Conservation (phyloP, 2,329 filamentous ascomycete species). For the Fusarium poae region DNA sequence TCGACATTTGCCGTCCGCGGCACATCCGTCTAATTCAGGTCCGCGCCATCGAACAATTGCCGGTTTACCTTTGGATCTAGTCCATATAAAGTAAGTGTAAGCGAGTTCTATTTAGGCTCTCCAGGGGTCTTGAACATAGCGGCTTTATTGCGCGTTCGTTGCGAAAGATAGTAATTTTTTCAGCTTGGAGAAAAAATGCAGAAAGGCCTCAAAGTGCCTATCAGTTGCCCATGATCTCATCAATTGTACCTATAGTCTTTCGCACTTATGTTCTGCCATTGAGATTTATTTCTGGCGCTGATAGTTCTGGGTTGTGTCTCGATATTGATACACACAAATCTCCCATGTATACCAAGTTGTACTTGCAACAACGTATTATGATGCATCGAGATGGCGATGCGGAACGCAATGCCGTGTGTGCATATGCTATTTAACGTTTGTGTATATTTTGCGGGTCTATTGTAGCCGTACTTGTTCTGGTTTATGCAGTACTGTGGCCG, state of each 20-base stretch:
- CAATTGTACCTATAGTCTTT: slow-evolving; percentile 31
- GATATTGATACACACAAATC: slow-evolving; percentile 9
- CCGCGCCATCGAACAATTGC: slow-evolving; percentile 44
- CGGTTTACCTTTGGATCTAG: slow-evolving; percentile 28
- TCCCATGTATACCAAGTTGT: neutral
- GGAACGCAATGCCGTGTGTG: slow-evolving; percentile 43
- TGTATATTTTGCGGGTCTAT: slow-evolving; percentile 33
- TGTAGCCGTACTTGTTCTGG: neutral
- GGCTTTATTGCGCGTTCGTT: slow-evolving; percentile 30
- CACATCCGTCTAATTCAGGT: slow-evolving; percentile 43
- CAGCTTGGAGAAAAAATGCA: neutral
- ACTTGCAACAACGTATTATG: slow-evolving; percentile 4
- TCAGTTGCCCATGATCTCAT: slow-evolving; percentile 43
- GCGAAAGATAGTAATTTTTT: neutral
- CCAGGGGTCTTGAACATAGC: slow-evolving; percentile 19
- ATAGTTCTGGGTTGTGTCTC: slow-evolving; percentile 22
- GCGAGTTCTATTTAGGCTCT: slow-evolving; percentile 31
- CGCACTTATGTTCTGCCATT: slow-evolving; percentile 11
- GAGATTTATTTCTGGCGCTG: neutral
- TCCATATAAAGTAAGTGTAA: slow-evolving; percentile 32
- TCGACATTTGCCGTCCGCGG: slow-evolving; percentile 50
- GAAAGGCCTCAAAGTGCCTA: slow-evolving; percentile 28
- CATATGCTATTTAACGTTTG: slow-evolving; percentile 21
- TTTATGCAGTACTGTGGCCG: neutral
- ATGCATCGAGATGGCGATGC: slow-evolving; percentile 36